phyloP scores from a whole-genome alignment of 768 basidiomycete species.

The Chalciporus piperatus region DNA sequence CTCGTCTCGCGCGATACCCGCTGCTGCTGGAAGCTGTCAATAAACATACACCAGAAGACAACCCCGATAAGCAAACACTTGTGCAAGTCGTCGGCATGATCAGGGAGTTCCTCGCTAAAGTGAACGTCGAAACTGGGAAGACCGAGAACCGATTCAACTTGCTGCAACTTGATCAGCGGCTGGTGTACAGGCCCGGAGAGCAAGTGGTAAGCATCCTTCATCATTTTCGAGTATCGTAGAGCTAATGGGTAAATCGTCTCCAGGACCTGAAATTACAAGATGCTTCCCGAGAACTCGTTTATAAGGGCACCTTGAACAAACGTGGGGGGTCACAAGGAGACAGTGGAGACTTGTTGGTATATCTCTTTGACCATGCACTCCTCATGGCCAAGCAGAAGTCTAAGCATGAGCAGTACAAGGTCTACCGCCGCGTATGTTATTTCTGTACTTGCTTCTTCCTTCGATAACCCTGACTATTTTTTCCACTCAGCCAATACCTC shows the following conservation, averaged over 20 bases:
- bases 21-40: slow-evolving; percentile 87
- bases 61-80: slow-evolving; percentile 75
- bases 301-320: slow-evolving; percentile 87
- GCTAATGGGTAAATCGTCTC: background rate
- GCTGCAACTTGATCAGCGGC: slow-evolving; percentile 87
- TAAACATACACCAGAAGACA: slow-evolving; percentile 90
- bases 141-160: slow-evolving; percentile 96
- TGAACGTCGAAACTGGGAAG: slow-evolving; percentile 92
- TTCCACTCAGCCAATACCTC: slow-evolving; percentile 78
- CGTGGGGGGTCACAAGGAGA: slow-evolving; percentile 68
- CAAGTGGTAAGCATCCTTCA: slow-evolving; percentile 62
- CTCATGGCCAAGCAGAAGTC: slow-evolving; percentile 94
- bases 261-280: slow-evolving; percentile 86
- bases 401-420: slow-evolving; percentile 89
- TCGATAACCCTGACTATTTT: background rate
- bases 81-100: slow-evolving; percentile 76
- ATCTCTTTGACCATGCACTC: slow-evolving; percentile 95
- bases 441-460: background rate
- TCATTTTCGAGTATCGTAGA: background rate
- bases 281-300: slow-evolving; percentile 86
- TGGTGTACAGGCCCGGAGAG: slow-evolving; percentile 87
- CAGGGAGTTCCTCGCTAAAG: slow-evolving; percentile 78
- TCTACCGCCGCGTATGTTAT: slow-evolving; percentile 81
- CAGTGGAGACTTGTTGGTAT: slow-evolving; percentile 88
- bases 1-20: slow-evolving; percentile 95